Evolutionary conservation across 202 grass and related monocot genomes (phyloP).

Genomic region (Tripidium arundinaceum): DNA sequence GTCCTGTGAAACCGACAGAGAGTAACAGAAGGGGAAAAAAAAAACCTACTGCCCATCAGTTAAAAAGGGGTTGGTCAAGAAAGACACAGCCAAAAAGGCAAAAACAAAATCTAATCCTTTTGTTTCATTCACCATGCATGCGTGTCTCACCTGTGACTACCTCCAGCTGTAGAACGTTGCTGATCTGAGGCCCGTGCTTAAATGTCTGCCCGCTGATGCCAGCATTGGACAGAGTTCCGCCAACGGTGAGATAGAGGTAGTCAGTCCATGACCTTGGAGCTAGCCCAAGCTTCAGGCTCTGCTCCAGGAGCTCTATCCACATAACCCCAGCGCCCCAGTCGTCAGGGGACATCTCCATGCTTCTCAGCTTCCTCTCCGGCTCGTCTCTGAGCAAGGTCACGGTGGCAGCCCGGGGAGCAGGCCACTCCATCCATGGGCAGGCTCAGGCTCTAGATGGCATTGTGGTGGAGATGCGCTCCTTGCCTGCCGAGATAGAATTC

Average conservation of each 20-base stretch:
- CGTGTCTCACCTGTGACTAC: conserved; percentile 76
- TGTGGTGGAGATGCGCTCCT: conserved; percentile 85
- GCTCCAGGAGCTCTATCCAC: conserved; percentile 90
- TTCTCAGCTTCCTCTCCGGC: conserved; percentile 72
- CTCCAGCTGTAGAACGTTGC: conserved; percentile 89
- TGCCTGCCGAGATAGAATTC: conserved; percentile 63
- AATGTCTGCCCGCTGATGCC: conserved; percentile 97
- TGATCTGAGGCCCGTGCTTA: conserved; percentile 97
- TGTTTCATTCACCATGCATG: conserved; percentile 23
- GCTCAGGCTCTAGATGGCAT: conserved; percentile 93
- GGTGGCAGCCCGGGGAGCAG: conserved; percentile 83
- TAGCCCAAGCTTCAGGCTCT: conserved; percentile 79
- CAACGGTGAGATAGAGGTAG: conserved; percentile 87
- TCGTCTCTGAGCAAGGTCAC: conserved; percentile 77
- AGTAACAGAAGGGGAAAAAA: conserved; percentile 23
- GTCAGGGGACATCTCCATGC: conserved; percentile 69
- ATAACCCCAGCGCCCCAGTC: conserved; percentile 77
- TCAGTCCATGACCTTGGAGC: conserved; percentile 93
- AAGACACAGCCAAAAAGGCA: conserved; percentile 30
- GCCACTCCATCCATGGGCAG: conserved; percentile 91
- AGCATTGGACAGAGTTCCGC: conserved; percentile 92
- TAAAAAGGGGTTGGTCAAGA: conserved; percentile 33
- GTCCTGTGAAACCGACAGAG: conserved; percentile 36
- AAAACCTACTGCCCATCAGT: conserved; percentile 29
- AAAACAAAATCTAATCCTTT: conserved; percentile 33